Evolutionary conservation across 2,329 filamentous ascomycete species (phyloP).

Genomic region (Fusarium burgessii): DNA sequence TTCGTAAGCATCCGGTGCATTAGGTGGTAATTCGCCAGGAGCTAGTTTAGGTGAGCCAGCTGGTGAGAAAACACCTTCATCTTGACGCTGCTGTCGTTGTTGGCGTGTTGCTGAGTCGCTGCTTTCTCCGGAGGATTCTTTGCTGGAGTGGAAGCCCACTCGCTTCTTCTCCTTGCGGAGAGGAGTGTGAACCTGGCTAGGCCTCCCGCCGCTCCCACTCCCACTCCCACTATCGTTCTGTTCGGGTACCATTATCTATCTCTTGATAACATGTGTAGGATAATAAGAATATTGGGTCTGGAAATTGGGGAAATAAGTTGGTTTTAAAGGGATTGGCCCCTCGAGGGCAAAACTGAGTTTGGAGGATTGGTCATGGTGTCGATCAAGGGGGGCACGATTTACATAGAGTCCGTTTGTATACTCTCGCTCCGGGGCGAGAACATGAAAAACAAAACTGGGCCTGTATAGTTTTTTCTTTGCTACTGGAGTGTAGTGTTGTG

Average conservation of each 20-base stretch:
- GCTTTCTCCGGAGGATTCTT: slow-evolving; percentile 38
- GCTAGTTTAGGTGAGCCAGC: slow-evolving; percentile 45
- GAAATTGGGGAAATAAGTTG: background rate
- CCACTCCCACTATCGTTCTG: slow-evolving; percentile 46
- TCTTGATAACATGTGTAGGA: background rate
- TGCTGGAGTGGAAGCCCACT: slow-evolving; percentile 54
- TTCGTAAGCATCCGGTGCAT: slow-evolving; percentile 55
- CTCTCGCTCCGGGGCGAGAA: slow-evolving; percentile 40
- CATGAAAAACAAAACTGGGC: slow-evolving; percentile 47
- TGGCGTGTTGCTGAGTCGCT: slow-evolving; percentile 4
- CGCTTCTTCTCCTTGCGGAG: slow-evolving; percentile 56
- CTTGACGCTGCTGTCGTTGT: slow-evolving; percentile 22
- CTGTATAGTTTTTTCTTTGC: slow-evolving; percentile 27
- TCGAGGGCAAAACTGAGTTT: slow-evolving; percentile 33
- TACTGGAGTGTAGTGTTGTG: slow-evolving; percentile 15
- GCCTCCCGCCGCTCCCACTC: slow-evolving; percentile 43
- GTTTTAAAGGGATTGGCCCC: slow-evolving; percentile 23
- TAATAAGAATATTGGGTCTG: slow-evolving; percentile 13
- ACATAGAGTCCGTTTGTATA: slow-evolving; percentile 11
- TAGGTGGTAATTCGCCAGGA: slow-evolving; percentile 46
- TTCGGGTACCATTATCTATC: slow-evolving; percentile 38
- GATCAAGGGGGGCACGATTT: slow-evolving; percentile 39
- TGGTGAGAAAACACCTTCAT: slow-evolving; percentile 45
- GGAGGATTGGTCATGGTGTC: slow-evolving; percentile 37
- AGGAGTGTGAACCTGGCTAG: slow-evolving; percentile 49